Percentiles rank a stretch among this genome's conserved stretches.
phyloP scores from a whole-genome alignment of 2,329 filamentous ascomycete species.

The Fusarium sp. region DNA sequence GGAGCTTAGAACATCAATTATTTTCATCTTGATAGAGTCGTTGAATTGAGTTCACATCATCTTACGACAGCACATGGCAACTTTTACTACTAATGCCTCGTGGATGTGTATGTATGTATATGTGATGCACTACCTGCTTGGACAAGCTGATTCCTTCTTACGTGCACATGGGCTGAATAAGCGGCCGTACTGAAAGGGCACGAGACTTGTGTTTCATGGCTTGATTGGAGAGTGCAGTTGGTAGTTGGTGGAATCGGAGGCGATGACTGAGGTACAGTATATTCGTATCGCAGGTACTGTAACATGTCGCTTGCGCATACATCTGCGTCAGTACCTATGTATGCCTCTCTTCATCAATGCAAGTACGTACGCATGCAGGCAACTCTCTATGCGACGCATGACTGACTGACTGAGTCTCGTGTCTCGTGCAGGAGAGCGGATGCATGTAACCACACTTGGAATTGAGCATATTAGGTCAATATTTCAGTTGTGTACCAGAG shows the following conservation, averaged over 20 bases:
- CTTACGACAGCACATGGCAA: slow-evolving; percentile 6
- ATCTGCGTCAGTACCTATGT: background rate
- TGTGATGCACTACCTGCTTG: background rate
- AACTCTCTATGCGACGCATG: background rate
- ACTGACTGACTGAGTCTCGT: slow-evolving; percentile 13
- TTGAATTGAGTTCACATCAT: slow-evolving; percentile 10
- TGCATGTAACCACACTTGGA: slow-evolving; percentile 36
- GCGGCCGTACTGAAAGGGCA: background rate
- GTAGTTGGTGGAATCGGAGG: background rate
- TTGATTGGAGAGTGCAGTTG: background rate
- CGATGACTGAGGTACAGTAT: background rate
- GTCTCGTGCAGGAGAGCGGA: slow-evolving; percentile 5
- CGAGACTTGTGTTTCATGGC: background rate
- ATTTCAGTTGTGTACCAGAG: too few relatives aligned
- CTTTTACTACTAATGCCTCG: background rate
- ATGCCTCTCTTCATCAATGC: slow-evolving; percentile 6
- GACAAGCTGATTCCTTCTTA: slow-evolving; percentile 10
- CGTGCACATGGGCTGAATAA: slow-evolving; percentile 1
- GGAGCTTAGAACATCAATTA: slow-evolving; percentile 27
- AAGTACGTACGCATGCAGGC: background rate
- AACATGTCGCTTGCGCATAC: background rate
- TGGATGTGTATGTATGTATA: background rate
- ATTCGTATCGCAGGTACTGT: background rate
- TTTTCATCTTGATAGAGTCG: slow-evolving; percentile 8
- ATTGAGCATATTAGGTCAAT: background rate